These are phyloP conservation scores for Blastobotrys chiropterorum DNA, from an alignment of 805 yeast genomes.

Conservation along the genomic window DNA sequence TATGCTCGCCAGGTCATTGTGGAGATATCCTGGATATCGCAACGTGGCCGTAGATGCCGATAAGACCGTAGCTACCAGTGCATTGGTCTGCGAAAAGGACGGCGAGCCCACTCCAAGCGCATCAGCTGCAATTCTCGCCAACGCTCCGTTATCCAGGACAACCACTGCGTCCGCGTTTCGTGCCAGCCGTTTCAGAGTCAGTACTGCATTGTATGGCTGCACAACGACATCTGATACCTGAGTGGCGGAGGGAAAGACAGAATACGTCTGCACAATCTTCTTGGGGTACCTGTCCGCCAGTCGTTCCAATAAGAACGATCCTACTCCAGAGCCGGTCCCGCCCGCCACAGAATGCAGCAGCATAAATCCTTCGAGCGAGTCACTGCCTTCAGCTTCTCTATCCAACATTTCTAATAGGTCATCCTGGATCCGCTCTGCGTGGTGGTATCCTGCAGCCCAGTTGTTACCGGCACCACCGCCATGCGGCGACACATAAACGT, in stretches of 20 bases:
- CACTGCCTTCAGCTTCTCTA: constrained; percentile 85
- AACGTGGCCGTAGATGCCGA: constrained; percentile 81
- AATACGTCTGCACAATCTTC: constrained; percentile 76
- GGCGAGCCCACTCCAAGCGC: constrained; percentile 52
- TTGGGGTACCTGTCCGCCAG: constrained; percentile 77
- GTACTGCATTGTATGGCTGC: constrained; percentile 87
- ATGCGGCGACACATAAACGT: constrained; percentile 66
- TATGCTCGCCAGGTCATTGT: constrained; percentile 76
- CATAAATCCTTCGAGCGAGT: constrained; percentile 85
- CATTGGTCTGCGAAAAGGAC: constrained; percentile 74
- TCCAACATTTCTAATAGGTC: constrained; percentile 78
- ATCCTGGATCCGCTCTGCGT: constrained; percentile 64
- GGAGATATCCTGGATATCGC: constrained; percentile 88
- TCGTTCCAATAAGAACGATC: constrained; percentile 72
- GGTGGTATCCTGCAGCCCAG: constrained; percentile 86
- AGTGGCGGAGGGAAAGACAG: constrained; percentile 74
- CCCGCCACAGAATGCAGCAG: constrained; percentile 94
- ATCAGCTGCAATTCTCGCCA: constrained; percentile 62
- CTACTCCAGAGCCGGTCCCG: constrained; percentile 97
- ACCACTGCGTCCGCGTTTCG: constrained; percentile 81
- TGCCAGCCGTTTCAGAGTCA: constrained; percentile 74
- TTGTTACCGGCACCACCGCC: constrained; percentile 96
- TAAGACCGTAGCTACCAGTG: constrained; percentile 76
- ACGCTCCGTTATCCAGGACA: constrained; percentile 88
- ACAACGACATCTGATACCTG: constrained; percentile 95